phyloP scores from a whole-genome alignment of 2,329 filamentous ascomycete species.

The Fusarium sarcochroum region DNA sequence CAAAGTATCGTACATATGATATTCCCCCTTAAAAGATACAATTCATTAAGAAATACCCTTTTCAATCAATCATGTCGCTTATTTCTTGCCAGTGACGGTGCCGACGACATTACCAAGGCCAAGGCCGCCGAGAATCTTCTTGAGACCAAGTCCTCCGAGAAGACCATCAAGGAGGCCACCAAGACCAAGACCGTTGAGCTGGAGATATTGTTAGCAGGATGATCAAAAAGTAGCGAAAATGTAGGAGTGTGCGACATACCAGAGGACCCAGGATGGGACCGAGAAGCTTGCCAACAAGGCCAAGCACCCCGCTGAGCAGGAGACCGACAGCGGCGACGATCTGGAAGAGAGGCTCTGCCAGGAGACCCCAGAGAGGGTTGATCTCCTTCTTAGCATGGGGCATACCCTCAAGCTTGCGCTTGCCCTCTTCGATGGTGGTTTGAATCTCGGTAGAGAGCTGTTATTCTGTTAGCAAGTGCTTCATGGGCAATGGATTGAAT shows the following conservation, averaged over 20 bases:
- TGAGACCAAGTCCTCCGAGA: constrained; percentile 81
- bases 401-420: constrained; percentile 91
- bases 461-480: constrained; percentile 29
- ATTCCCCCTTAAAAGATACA: constrained; percentile 9
- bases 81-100: constrained; percentile 58
- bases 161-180: constrained; percentile 85
- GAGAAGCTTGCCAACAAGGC: constrained; percentile 82
- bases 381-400: constrained; percentile 95
- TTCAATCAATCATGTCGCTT: constrained; percentile 11
- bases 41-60: constrained; percentile 19
- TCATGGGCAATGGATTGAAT: neutral
- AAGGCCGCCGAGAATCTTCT: constrained; percentile 80
- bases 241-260: constrained; percentile 19
- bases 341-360: constrained; percentile 90
- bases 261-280: constrained; percentile 48
- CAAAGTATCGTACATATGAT: constrained; percentile 26
- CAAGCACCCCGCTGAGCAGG: constrained; percentile 84
- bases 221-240: neutral
- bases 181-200: constrained; percentile 83
- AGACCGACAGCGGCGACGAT: constrained; percentile 91
- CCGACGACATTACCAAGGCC: constrained; percentile 70
- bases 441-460: constrained; percentile 83
- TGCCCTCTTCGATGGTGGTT: constrained; percentile 86
- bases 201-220: constrained; percentile 38
- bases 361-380: constrained; percentile 87